Evolutionary conservation across 2,329 filamentous ascomycete genomes (phyloP).

Genomic region (Fusarium staphyleae): DNA sequence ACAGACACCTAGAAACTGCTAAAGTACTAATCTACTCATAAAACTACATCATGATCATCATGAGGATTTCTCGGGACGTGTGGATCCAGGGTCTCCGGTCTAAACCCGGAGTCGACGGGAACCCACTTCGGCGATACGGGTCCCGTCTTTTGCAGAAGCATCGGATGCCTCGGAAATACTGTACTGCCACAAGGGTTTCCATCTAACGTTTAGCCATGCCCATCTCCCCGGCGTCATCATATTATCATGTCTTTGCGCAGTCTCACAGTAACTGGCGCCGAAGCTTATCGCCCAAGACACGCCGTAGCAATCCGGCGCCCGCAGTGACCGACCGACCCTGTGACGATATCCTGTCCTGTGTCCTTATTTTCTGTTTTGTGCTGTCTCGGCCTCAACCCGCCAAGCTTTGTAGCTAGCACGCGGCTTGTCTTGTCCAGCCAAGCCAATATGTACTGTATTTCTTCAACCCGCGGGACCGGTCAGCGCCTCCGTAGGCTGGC

Average conservation of each 20-base stretch:
- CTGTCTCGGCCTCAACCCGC: too few relatives aligned
- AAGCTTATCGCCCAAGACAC: slow-evolving; percentile 17
- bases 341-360: slow-evolving; percentile 5
- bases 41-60: too few relatives aligned
- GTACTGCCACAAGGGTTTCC: too few relatives aligned
- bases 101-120: neutral
- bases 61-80: neutral
- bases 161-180: neutral
- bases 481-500: neutral
- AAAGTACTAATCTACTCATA: too few relatives aligned
- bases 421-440: neutral
- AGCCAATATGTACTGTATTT: neutral
- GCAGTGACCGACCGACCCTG: slow-evolving; percentile 5
- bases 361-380: neutral
- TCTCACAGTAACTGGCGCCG: neutral
- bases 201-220: too few relatives aligned
- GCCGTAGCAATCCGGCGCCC: neutral
- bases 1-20: too few relatives aligned
- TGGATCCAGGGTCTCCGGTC: slow-evolving; percentile 7
- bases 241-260: neutral
- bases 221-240: slow-evolving; percentile 14
- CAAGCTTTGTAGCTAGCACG: too few relatives aligned
- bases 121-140: slow-evolving; percentile 3
- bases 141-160: neutral
- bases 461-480: neutral